phyloP scores from a whole-genome alignment of 2,329 filamentous ascomycete species.

The Colletotrichum aenigma region DNA sequence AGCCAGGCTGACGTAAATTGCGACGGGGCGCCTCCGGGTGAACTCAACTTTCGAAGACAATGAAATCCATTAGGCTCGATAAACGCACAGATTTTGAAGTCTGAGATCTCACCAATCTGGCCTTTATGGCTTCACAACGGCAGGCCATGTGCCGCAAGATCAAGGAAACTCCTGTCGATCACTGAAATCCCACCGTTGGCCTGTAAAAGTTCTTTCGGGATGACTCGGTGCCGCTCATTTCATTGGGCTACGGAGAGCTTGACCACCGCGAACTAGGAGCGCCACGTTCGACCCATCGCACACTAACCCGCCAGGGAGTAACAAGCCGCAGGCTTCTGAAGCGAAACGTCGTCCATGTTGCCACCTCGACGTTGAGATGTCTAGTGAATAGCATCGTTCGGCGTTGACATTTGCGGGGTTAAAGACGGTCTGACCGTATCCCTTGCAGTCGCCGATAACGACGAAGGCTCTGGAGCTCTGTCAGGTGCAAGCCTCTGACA shows the following conservation, averaged over 20 bases:
- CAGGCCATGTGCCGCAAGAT: neutral
- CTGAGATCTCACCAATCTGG: neutral
- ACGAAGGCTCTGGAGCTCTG: neutral
- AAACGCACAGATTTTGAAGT: neutral
- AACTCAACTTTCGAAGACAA: neutral
- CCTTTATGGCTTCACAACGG: neutral
- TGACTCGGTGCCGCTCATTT: neutral
- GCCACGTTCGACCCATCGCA: neutral
- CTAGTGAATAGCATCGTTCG: neutral
- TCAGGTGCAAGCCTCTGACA: neutral
- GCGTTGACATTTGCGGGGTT: neutral
- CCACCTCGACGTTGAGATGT: neutral
- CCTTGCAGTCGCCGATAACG: neutral
- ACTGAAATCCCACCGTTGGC: neutral
- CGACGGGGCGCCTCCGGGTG: neutral
- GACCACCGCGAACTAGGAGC: neutral
- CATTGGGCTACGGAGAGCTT: neutral
- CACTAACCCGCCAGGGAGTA: neutral
- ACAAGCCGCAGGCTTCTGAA: neutral
- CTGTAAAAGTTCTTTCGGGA: neutral
- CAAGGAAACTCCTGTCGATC: neutral
- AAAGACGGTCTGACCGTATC: neutral
- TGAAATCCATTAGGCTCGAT: neutral
- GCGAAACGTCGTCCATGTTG: neutral
- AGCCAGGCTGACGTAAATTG: neutral